Evolutionary conservation across 225 moss, liverwort and hornwort genomes (phyloP), one percentile per base, ranked within the genome.

Genomic region (Marchantia polymorpha): DNA sequence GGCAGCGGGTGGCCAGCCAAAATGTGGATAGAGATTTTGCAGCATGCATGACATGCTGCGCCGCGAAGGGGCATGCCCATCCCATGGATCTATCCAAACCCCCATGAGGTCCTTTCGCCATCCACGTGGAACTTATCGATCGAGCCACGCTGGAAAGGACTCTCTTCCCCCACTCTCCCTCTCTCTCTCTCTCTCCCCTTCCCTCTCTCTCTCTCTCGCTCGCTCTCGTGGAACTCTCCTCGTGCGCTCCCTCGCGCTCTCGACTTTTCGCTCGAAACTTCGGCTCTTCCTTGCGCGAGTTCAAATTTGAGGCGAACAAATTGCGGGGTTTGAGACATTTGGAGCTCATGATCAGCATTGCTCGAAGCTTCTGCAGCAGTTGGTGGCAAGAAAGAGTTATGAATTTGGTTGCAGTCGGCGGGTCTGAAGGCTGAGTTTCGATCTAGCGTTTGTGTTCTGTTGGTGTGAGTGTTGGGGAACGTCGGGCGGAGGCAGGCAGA

Each of bases 61-160:
- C 0, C 0, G 16, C 2, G 15, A 7, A 3, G 17, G 61, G 61
- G 61, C 61, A 61, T 61, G n/a, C 61, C 7, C 9, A 10, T 6
- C n/a, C 30, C 2, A 56, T 56, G 56, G 52, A 8, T 25, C 73
- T 73, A 73, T 73, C 73, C 73, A 29, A 55, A 54, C 12, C 73
- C 73, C 73, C 73, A 53, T 73, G 54, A 54, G 73, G 73, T 73
- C 8, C 13, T 1, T 73, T 26, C 52, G 26, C 10, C 52, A 52
- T 52, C 73, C 73, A 73, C 73, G 73, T 73, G 29, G 27, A 25
- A 55, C 27, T 1, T 2, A 16, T 4, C 6, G 13, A 52, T 13
- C 22, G 3, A 53, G 52, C 73, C 73, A 73, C 73, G 73, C 73
- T 73, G 73, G 73, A 73, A 73, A 73, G 73, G 17, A 15, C 64